These are phyloP conservation scores for Sabuloglossum arenarium DNA, from an alignment of 495 filamentous ascomycete genomes.

Conservation along the genomic window DNA sequence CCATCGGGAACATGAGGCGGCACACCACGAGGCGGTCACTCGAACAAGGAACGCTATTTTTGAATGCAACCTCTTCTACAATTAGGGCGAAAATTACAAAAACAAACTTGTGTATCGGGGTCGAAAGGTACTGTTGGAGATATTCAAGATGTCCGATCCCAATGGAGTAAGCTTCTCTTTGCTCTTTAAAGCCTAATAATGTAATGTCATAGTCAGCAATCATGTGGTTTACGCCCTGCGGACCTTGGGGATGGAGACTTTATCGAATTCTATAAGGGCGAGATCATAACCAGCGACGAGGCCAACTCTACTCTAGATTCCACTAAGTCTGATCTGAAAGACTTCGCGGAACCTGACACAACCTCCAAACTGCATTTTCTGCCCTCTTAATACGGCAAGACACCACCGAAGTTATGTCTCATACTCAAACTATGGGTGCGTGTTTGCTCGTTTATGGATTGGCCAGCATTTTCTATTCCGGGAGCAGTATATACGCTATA, in stretches of 20 bases:
- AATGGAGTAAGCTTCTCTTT: conserved; percentile 55
- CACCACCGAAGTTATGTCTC: too few species aligned
- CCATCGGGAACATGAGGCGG: too few species aligned
- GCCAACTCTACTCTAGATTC: too few species aligned
- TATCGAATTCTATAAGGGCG: conserved; percentile 74
- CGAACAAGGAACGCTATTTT: conserved; percentile 42
- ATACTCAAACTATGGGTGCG: too few species aligned
- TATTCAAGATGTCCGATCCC: conserved; percentile 57
- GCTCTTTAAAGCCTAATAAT: too few species aligned
- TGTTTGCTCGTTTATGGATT: too few species aligned
- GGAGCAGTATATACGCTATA: too few species aligned
- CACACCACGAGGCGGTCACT: conserved; percentile 20
- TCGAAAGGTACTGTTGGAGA: conserved; percentile 49
- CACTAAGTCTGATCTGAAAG: too few species aligned
- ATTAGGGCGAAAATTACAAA: conserved; percentile 43
- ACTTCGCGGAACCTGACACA: too few species aligned
- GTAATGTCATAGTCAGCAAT: neutral
- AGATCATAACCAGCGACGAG: conserved; percentile 55
- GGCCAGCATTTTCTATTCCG: too few species aligned
- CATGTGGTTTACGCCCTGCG: conserved; percentile 40
- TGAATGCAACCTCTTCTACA: conserved; percentile 62
- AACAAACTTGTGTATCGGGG: conserved; percentile 70
- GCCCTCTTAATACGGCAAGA: too few species aligned
- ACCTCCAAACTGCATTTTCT: too few species aligned
- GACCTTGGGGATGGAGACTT: conserved; percentile 60